Evolutionary conservation across 2,329 filamentous ascomycete genomes (phyloP).

Genomic region (Coleophoma eucalyptorum): DNA sequence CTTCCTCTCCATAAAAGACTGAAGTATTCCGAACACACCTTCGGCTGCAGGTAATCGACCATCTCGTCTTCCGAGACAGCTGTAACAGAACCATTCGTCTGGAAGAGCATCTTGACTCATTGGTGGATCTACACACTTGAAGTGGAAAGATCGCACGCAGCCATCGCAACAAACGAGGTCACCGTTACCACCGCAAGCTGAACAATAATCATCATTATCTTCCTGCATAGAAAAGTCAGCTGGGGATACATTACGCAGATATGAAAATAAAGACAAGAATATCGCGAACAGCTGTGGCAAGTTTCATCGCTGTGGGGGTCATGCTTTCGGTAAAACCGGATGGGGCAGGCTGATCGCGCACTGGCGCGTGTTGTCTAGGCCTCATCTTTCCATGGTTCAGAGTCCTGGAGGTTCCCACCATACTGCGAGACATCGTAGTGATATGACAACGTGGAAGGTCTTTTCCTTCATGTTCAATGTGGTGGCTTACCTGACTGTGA

Average conservation of each 20-base stretch:
- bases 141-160: slow-evolving; percentile 87
- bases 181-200: slow-evolving; percentile 78
- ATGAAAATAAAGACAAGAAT: slow-evolving; percentile 11
- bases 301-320: slow-evolving; percentile 18
- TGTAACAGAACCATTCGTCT: slow-evolving; percentile 83
- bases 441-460: no score
- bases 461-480: neutral
- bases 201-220: slow-evolving; percentile 89
- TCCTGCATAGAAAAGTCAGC: slow-evolving; percentile 36
- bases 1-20: slow-evolving; percentile 61
- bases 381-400: neutral
- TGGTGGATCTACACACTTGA: slow-evolving; percentile 81
- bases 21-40: slow-evolving; percentile 58
- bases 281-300: slow-evolving; percentile 9
- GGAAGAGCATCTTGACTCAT: slow-evolving; percentile 55
- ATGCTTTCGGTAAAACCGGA: slow-evolving; percentile 26
- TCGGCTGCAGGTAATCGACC: slow-evolving; percentile 32
- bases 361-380: slow-evolving; percentile 14
- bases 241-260: slow-evolving; percentile 1
- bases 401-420: neutral
- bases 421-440: neutral
- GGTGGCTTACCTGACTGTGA: slow-evolving; percentile 47
- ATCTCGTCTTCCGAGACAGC: slow-evolving; percentile 52
- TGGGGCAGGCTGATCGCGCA: slow-evolving; percentile 22
- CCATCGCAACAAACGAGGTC: slow-evolving; percentile 91